Evolutionary conservation across 371 early-diverging fungal genomes (phyloP), one percentile per base, ranked within the genome.

Genomic region (Quaeritorhiza haematococci): DNA sequence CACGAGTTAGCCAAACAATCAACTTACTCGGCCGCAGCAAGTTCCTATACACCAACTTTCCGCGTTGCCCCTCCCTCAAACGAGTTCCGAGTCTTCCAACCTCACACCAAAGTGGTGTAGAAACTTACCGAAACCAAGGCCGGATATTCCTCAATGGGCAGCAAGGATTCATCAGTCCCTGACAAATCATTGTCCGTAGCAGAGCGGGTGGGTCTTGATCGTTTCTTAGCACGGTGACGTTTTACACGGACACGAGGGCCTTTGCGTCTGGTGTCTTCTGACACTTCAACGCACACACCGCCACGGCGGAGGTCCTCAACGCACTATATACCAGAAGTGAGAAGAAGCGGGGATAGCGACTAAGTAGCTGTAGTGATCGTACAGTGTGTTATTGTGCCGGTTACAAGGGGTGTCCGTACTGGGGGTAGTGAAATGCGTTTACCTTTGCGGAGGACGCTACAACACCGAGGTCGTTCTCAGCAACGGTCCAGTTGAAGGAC

Each of bases 291-390:
- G n/a, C n/a, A n/a, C n/a, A n/a, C 42, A 19, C 61, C 55, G 26
- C 34, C 55, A 28, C 61, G 34, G 56, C 35, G 66, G 66, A 66
- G 66, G 66, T 66, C 66, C 66, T 66, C 66, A 47, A 66, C 66
- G 43, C 66, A 10, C 66, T 65, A 41, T 21, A 48, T 50, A 27
- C 8, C n/a, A 24, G 32, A 44, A 7, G 42, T 1, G 28, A 43
- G 27, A 19, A 53, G 6, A 10, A 38, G 6, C 23, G 4, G 7
- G 10, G 21, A 17, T 23, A 19, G n/a, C 24, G 43, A 44, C 42
- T 7, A 38, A 28, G 27, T 19, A n/a, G 30, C 3, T 28, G 23
- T 63, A n/a, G 1, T 28, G 23, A 54, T 23, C n/a, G 15, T 1
- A 6, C 61, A 63, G 3, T 24, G 42, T 4, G 30, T 17, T 26